phyloP scores from a whole-genome alignment of 2,329 filamentous ascomycete species.

The Waltergamsia citrina region DNA sequence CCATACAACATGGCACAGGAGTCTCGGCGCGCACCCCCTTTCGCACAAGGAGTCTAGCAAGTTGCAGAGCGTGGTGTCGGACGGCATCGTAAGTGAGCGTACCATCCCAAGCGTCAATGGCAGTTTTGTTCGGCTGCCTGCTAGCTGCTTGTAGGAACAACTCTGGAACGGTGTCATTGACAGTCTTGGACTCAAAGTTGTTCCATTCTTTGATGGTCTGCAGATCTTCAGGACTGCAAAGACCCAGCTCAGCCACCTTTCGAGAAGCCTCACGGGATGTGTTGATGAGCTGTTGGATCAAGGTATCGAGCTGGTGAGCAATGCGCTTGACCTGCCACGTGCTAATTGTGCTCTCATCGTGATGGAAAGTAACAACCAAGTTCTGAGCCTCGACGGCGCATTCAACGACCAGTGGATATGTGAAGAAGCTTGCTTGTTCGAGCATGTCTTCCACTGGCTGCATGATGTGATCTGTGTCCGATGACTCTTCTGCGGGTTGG shows the following conservation, averaged over 20 bases:
- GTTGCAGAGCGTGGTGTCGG: too few relatives aligned
- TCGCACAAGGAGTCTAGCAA: too few relatives aligned
- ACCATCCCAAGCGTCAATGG: constrained; percentile 3
- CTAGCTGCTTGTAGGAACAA: too few relatives aligned
- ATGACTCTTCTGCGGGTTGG: neutral
- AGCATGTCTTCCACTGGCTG: constrained; percentile 5
- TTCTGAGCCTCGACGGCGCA: constrained; percentile 6
- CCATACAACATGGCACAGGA: too few relatives aligned
- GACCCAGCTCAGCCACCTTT: constrained; percentile 7
- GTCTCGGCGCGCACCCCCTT: too few relatives aligned
- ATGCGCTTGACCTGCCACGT: constrained; percentile 8
- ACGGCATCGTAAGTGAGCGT: constrained; percentile 3
- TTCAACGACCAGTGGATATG: constrained; percentile 14
- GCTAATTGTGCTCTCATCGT: constrained; percentile 6
- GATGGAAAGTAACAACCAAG: constrained; percentile 7
- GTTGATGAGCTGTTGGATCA: constrained; percentile 9
- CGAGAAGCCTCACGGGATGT: constrained; percentile 2
- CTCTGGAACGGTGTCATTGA: too few relatives aligned
- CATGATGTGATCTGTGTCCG: constrained; percentile 2
- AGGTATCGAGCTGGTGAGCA: constrained; percentile 8
- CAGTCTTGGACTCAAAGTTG: too few relatives aligned
- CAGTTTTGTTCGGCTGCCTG: neutral
- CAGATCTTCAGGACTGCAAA: constrained; percentile 4
- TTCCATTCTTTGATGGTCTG: constrained; percentile 3
- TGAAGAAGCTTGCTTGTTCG: constrained; percentile 10